phyloP scores from a whole-genome alignment of 805 yeast genomes.

The Candida awuae region DNA sequence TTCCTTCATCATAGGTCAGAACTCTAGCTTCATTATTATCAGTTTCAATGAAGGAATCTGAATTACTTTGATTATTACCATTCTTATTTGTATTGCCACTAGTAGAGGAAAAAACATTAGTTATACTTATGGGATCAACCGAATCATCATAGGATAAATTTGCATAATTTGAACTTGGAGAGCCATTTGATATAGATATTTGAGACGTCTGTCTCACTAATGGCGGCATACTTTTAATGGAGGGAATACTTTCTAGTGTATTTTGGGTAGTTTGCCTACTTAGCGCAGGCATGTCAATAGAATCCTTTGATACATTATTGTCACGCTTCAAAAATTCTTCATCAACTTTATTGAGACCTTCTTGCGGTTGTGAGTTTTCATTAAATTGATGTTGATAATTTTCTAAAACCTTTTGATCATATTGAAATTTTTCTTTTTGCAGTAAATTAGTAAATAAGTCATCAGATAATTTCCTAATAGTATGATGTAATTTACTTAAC shows the following conservation, averaged over 20 bases:
- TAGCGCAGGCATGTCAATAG: slow-evolving; percentile 8
- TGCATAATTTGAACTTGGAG: slow-evolving; percentile 10
- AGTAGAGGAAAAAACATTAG: no score
- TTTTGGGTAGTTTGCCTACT: slow-evolving; percentile 13
- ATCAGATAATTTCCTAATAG: slow-evolving; percentile 27
- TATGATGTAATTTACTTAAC: slow-evolving; percentile 31
- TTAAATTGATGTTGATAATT: slow-evolving; percentile 1
- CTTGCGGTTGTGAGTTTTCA: slow-evolving; percentile 3
- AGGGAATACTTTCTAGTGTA: slow-evolving; percentile 11
- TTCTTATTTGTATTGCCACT: neutral
- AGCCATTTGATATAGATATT: slow-evolving; percentile 9
- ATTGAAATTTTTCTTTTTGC: slow-evolving; percentile 8
- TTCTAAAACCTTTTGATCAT: neutral
- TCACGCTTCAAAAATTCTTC: neutral
- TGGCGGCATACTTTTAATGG: slow-evolving; percentile 8
- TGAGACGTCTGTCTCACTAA: slow-evolving; percentile 10
- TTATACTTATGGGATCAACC: slow-evolving; percentile 12
- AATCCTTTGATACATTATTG: slow-evolving; percentile 3
- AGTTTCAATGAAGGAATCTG: neutral
- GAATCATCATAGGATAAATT: slow-evolving; percentile 10
- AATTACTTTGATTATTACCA: neutral
- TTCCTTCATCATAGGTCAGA: slow-evolving; percentile 26
- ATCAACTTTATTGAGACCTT: neutral
- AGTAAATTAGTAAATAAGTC: slow-evolving; percentile 15
- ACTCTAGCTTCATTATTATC: slow-evolving; percentile 3